A percentile compares a stretch with the other conserved stretches of the same genome.
phyloP scores from a whole-genome alignment of 768 basidiomycete species.

The Porphyrellus cyaneotinctus region DNA sequence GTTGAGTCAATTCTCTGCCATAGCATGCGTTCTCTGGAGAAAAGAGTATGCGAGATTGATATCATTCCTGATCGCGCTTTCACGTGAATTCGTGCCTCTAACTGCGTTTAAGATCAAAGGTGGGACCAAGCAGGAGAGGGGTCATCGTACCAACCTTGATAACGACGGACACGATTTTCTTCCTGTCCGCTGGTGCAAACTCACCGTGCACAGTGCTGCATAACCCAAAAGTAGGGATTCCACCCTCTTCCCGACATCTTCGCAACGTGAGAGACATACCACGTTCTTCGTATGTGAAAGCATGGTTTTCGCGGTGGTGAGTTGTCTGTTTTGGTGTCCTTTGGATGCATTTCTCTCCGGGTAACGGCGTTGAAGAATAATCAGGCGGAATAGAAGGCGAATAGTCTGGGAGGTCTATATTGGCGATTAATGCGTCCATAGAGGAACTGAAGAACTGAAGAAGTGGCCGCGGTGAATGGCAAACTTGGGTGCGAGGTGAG shows the following conservation, averaged over 20 bases:
- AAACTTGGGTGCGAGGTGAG: not conserved
- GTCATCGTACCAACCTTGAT: slow-evolving; percentile 22
- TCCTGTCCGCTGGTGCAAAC: slow-evolving; percentile 25
- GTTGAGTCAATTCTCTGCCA: slow-evolving; percentile 19
- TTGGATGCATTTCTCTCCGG: slow-evolving; percentile 51
- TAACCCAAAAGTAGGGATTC: slow-evolving; percentile 28
- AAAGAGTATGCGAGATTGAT: slow-evolving; percentile 12
- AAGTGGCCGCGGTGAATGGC: slow-evolving; percentile 2
- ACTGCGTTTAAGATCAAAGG: slow-evolving; percentile 11
- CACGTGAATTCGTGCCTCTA: slow-evolving; percentile 24
- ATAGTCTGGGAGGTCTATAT: slow-evolving; percentile 44
- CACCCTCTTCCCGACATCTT: slow-evolving; percentile 30
- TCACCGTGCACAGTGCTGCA: slow-evolving; percentile 29
- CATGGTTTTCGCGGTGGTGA: slow-evolving; percentile 13
- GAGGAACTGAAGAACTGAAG: not conserved
- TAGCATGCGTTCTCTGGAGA: slow-evolving; percentile 23
- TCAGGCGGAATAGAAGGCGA: slow-evolving; percentile 51
- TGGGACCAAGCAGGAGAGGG: not conserved
- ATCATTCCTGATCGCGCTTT: slow-evolving; percentile 9
- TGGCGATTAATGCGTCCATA: slow-evolving; percentile 13
- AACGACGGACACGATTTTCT: slow-evolving; percentile 24
- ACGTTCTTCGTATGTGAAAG: slow-evolving; percentile 31
- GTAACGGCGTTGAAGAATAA: slow-evolving; percentile 53
- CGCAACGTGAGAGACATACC: slow-evolving; percentile 29
- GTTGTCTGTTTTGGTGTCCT: slow-evolving; percentile 34